Base-by-base conservation (phyloP, 129 eudicot species). In the Chrysanthemum makinoi region DNA sequence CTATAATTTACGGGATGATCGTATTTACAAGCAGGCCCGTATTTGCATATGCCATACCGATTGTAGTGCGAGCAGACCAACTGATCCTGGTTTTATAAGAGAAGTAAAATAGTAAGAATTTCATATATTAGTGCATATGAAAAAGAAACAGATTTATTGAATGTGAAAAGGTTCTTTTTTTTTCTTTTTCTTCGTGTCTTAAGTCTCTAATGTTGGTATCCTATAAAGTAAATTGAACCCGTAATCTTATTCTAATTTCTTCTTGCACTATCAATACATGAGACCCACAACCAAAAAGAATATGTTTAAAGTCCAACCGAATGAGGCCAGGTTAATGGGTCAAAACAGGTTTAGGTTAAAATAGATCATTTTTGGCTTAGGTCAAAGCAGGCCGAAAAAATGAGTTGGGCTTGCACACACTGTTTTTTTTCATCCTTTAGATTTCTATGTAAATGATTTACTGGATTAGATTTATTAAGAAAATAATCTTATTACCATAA, bases 41-140 rank as follows among this genome's bases (percentile, higher is more conserved):
- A 93, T 84, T 89, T 93, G 96, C 98, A 93, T 67, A 93, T 93
- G 14, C 96, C 96, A 65, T 83, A 89, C 20, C 95, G 88, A 75
- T 83, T 86, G 83, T 85, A 93, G 75, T 89, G 80, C 62, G 95
- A 79, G 75, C 98, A 93, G 66, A 87, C 74, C 75, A 76, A 80
- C 83, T 93, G 91, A 69, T 84, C 98, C 98, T 93, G 80, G 58
- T 17, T 49, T 7, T 19, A 15, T 18, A 66, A 50, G 20, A 78
- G 60, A 74, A 49, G 20, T 14, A 77, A 9, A 30, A 17, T 11
- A 63, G 10, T 13, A 33, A n/a, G 26, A 62, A 70, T 49, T 46
- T n/a, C 63, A 68, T 28, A 50, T 22, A 52, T 35, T 56, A 30
- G n/a, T 10, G 6, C 39, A 66, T 46, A 61, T n/a, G 50, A 6